These are phyloP conservation scores for Eucalyptus polyanthemos DNA, from an alignment of 345 rosid genomes.

Conservation along the genomic window DNA sequence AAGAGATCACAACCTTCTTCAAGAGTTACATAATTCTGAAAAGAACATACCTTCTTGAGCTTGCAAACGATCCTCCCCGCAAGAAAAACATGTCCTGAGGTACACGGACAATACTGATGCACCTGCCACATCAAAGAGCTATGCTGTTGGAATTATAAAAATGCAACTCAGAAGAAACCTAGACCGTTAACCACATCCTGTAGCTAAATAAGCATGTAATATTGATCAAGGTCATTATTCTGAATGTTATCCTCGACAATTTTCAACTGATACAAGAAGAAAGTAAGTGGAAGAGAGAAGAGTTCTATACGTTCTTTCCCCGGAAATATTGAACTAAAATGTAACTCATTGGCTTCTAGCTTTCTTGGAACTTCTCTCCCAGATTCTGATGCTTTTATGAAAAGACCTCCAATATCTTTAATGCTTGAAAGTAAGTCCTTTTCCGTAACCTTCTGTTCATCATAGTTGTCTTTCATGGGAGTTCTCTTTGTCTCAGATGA, in stretches of 20 bases:
- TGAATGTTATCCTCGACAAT: background rate
- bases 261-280: background rate
- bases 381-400: conserved; percentile 78
- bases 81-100: conserved; percentile 71
- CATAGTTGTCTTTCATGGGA: conserved; percentile 27
- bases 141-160: background rate
- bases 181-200: background rate
- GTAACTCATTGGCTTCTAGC: conserved; percentile 90
- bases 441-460: conserved; percentile 36
- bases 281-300: background rate
- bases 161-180: background rate
- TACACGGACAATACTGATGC: conserved; percentile 30
- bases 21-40: background rate
- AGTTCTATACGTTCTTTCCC: conserved; percentile 43
- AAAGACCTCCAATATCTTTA: conserved; percentile 70
- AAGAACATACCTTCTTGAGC: conserved; percentile 60
- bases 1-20: background rate
- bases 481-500: conserved; percentile 25
- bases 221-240: background rate
- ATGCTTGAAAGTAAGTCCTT: conserved; percentile 83
- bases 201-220: background rate
- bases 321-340: conserved; percentile 50
- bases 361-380: conserved; percentile 95
- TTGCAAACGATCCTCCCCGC: conserved; percentile 71
- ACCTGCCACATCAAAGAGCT: conserved; percentile 24